phyloP scores from a whole-genome alignment of 2,329 filamentous ascomycete genomes.

The Capronia epimyces region DNA sequence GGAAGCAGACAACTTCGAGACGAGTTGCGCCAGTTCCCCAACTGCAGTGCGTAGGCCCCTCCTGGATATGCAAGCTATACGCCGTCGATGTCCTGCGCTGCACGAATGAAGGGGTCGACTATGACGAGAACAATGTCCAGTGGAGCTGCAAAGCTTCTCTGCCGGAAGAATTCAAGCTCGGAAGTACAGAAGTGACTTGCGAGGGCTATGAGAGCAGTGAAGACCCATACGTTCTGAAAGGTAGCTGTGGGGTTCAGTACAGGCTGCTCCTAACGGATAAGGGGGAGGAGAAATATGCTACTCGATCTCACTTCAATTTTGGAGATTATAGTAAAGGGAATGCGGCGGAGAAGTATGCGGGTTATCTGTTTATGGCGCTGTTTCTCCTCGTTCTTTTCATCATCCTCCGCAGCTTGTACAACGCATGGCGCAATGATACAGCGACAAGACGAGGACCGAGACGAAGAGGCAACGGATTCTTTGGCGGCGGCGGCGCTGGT shows the following conservation, averaged over 20 bases:
- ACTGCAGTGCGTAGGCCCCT: conserved; percentile 67
- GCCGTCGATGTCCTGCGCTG: conserved; percentile 79
- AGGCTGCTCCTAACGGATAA: conserved; percentile 68
- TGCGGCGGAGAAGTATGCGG: conserved; percentile 23
- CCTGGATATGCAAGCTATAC: conserved; percentile 62
- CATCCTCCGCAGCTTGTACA: conserved; percentile 29
- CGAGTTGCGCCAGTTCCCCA: conserved; percentile 73
- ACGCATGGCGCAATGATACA: conserved; percentile 30
- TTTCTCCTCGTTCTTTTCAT: conserved; percentile 32
- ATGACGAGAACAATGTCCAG: conserved; percentile 73
- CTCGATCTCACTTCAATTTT: conserved; percentile 32
- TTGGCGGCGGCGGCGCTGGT: conserved; percentile 33
- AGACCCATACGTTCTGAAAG: conserved; percentile 82
- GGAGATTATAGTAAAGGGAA: conserved; percentile 15
- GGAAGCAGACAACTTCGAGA: conserved; percentile 65
- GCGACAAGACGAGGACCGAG: conserved; percentile 8
- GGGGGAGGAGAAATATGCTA: conserved; percentile 66
- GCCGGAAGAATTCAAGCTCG: conserved; percentile 64
- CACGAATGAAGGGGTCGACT: conserved; percentile 75
- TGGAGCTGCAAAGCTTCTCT: conserved; percentile 77
- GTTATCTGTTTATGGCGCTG: conserved; percentile 34
- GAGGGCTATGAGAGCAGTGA: conserved; percentile 75
- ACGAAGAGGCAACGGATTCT: conserved; percentile 16
- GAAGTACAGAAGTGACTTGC: conserved; percentile 82
- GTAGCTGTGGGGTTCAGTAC: conserved; percentile 91